A percentile compares a stretch with the other conserved stretches of the same genome.
These are phyloP conservation scores for Acacia confusa DNA, from an alignment of 306 rosid species.

Conservation along the genomic window DNA sequence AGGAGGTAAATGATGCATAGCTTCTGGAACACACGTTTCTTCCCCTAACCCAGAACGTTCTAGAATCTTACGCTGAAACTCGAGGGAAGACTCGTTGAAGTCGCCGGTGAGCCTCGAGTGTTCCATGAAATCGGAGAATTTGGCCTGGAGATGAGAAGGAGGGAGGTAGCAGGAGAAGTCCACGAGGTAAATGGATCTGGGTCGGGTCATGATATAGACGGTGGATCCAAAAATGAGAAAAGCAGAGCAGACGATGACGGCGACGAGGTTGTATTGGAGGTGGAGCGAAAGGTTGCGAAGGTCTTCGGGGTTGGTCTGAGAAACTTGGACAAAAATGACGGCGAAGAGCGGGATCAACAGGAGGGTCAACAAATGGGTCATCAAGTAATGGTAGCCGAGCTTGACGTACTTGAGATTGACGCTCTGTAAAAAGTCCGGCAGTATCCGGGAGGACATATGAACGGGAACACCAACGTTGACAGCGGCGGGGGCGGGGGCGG, in stretches of 20 bases:
- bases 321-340: constrained; percentile 35
- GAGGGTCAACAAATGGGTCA: constrained; percentile 46
- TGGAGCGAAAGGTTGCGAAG: constrained; percentile 46
- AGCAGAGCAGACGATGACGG: constrained; percentile 33
- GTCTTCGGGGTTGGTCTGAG: constrained; percentile 36
- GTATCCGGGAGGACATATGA: constrained; percentile 27
- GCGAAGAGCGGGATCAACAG: constrained; percentile 44
- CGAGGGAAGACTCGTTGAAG: constrained; percentile 48
- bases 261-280: constrained; percentile 46
- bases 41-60: constrained; percentile 58
- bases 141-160: constrained; percentile 33
- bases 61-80: constrained; percentile 56
- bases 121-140: constrained; percentile 39
- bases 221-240: constrained; percentile 41
- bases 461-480: constrained; percentile 18
- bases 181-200: constrained; percentile 55
- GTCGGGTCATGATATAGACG: constrained; percentile 48
- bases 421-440: constrained; percentile 43
- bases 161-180: constrained; percentile 54
- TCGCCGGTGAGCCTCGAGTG: constrained; percentile 53
- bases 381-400: constrained; percentile 56
- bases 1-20: constrained; percentile 49
- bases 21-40: constrained; percentile 55
- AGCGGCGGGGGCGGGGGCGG: not conserved
- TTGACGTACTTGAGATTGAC: constrained; percentile 59